phyloP scores from a whole-genome alignment of 768 basidiomycete species.

The Mycena alexandri region DNA sequence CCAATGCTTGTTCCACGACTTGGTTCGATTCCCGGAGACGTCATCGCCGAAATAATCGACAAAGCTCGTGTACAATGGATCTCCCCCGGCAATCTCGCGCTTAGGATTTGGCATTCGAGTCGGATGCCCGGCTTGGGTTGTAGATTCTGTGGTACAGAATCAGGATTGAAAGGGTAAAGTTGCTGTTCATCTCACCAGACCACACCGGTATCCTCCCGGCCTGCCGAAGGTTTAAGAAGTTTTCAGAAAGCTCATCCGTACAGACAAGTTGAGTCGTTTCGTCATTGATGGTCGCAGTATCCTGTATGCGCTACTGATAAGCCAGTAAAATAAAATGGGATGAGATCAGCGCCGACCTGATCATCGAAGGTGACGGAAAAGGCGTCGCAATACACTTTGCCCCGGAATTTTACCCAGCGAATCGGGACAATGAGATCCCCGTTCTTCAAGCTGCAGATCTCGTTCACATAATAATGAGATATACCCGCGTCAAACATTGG shows the following conservation, averaged over 20 bases:
- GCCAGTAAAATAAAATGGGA: too few species aligned
- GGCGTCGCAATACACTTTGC: conserved; percentile 2
- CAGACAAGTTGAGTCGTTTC: background rate
- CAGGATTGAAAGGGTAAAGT: background rate
- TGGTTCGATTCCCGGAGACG: conserved; percentile 57
- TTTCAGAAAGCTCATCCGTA: background rate
- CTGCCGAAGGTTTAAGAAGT: conserved; percentile 15
- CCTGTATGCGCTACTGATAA: background rate
- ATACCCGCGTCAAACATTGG: conserved; percentile 22
- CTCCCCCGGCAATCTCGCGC: conserved; percentile 44
- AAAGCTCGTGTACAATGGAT: conserved; percentile 48
- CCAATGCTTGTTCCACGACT: too few species aligned
- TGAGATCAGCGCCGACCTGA: background rate
- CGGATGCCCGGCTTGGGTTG: conserved; percentile 39
- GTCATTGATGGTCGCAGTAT: background rate
- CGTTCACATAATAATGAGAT: conserved; percentile 24
- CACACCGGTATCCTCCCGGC: conserved; percentile 5
- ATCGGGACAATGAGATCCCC: conserved; percentile 14
- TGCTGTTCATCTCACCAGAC: background rate
- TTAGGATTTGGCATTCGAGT: too few species aligned
- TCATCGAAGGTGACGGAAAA: conserved; percentile 3
- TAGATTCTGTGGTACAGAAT: background rate
- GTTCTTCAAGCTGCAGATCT: conserved; percentile 5
- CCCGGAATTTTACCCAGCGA: conserved; percentile 5
- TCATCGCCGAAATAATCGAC: conserved; percentile 55